Conservation (phyloP, 306 rosid genomes). For the Begonia peltatifolia region DNA sequence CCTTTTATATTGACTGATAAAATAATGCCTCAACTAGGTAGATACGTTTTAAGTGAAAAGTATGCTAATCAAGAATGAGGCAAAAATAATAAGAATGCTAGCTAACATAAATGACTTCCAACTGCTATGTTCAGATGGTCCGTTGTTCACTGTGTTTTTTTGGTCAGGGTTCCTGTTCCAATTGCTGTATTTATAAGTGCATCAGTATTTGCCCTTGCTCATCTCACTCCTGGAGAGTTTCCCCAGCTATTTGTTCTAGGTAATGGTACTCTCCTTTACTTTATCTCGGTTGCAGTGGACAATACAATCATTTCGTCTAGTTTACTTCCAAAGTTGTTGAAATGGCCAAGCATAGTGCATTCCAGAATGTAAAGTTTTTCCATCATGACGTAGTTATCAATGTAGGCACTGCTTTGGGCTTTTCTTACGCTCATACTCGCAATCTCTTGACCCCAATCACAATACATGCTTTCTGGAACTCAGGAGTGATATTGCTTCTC, state of each 20-base stretch:
- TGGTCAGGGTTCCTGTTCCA: constrained; percentile 85
- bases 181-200: constrained; percentile 68
- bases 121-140: too few relatives aligned
- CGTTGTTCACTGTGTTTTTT: background rate
- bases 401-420: constrained; percentile 74
- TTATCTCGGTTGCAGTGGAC: background rate
- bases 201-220: constrained; percentile 83
- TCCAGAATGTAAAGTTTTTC: background rate
- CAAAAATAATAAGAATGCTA: too few relatives aligned
- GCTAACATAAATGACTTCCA: too few relatives aligned
- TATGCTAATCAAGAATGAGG: too few relatives aligned
- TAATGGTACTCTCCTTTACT: constrained; percentile 12
- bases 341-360: background rate
- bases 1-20: too few relatives aligned
- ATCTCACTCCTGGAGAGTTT: constrained; percentile 95
- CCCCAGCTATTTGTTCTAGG: constrained; percentile 94
- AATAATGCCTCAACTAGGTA: too few relatives aligned
- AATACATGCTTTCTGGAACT: constrained; percentile 90
- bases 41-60: too few relatives aligned
- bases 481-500: constrained; percentile 80
- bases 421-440: constrained; percentile 92
- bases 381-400: constrained; percentile 4
- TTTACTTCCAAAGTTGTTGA: background rate
- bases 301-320: background rate
- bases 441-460: constrained; percentile 95